Base-by-base conservation (phyloP, 2,329 filamentous ascomycete genomes). In the Colletotrichum siamense region DNA sequence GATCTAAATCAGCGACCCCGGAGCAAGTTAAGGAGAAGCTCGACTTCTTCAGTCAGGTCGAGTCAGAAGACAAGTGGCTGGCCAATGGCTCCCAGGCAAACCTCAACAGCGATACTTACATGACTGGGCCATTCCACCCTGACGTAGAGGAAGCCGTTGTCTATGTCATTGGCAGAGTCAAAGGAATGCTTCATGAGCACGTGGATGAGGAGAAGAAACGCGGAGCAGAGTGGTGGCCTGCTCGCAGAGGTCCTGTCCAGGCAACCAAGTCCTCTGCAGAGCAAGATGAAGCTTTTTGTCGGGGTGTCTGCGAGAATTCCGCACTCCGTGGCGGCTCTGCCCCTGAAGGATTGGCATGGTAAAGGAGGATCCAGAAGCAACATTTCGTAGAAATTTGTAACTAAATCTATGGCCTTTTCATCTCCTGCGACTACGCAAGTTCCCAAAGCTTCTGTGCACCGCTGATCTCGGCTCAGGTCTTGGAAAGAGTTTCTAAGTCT, bases 41-140 rank as follows among this genome's bases (percentile, higher is more conserved):
- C 81, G 81, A 85, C 10, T 87, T 89, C 66, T 90, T 89, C 83
- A 87, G 88, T 78, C 87, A 87, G 68, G 85, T 91, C 75, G 87
- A 89, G 82, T 81, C 80, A 16, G 89, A 90, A 77, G 89, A 91
- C 82, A 90, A 90, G 77, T 82, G 84, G 0, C 84, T 90, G 2
- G 89, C 88, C 80, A 83, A 88, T 71, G 83, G 81, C 1, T 86
- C 88, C 2, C 88, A 90, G 77, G 82, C 84, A 75, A 91, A 90
- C 80, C 82, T 90, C 75, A 87, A 88, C 75, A 57, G 22, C 52
- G 52, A 57, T 16, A 57, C 52, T 26, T 57, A 57, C 24, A 65
- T 39, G 15, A 65, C 34, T 3, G 63, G 63, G 16, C 34, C 63
- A 2, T 65, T 65, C 24, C 63, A 65, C 3, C 63, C 63, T 44